A percentile compares a stretch with the other conserved stretches of the same genome.
These are phyloP conservation scores for Xerocomellus intermedius DNA, from an alignment of 768 basidiomycete genomes.

Conservation along the genomic window DNA sequence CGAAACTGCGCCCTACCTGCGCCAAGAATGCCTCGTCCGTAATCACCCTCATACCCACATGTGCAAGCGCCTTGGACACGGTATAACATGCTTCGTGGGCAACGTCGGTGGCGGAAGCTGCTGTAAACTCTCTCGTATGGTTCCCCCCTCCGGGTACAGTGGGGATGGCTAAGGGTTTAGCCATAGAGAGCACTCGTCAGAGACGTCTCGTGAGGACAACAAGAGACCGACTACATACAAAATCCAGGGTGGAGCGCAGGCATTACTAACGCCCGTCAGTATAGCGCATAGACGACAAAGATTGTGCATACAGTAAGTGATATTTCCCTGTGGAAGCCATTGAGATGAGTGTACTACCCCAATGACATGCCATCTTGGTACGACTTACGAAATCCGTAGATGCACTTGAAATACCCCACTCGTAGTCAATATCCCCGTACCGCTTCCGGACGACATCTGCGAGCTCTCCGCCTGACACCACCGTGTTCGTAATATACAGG, in stretches of 20 bases:
- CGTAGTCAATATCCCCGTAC: constrained; percentile 61
- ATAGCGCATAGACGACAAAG: background rate
- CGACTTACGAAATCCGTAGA: constrained; percentile 80
- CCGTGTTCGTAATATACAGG: background rate
- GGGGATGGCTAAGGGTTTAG: constrained; percentile 59
- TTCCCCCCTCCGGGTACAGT: constrained; percentile 71
- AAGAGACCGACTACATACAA: constrained; percentile 20
- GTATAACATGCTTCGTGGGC: constrained; percentile 69
- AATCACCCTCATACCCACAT: constrained; percentile 64
- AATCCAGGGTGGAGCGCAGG: constrained; percentile 77
- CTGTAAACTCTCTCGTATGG: constrained; percentile 69
- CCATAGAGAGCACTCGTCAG: background rate
- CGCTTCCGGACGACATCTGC: constrained; percentile 57
- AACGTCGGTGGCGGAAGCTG: constrained; percentile 54
- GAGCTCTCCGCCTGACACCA: constrained; percentile 56
- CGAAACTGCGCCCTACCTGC: constrained; percentile 40
- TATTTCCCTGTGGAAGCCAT: constrained; percentile 39
- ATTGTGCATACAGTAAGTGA: constrained; percentile 60
- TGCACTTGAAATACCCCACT: constrained; percentile 65
- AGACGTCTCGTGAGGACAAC: background rate
- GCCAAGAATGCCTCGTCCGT: constrained; percentile 64
- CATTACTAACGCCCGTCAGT: constrained; percentile 38
- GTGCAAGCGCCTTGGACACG: constrained; percentile 69
- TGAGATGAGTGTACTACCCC: background rate
- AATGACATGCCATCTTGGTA: background rate